Evolutionary conservation across 129 eudicot genomes (phyloP), one percentile per base, ranked within the genome.

Genomic region (Artemisia tridentata): DNA sequence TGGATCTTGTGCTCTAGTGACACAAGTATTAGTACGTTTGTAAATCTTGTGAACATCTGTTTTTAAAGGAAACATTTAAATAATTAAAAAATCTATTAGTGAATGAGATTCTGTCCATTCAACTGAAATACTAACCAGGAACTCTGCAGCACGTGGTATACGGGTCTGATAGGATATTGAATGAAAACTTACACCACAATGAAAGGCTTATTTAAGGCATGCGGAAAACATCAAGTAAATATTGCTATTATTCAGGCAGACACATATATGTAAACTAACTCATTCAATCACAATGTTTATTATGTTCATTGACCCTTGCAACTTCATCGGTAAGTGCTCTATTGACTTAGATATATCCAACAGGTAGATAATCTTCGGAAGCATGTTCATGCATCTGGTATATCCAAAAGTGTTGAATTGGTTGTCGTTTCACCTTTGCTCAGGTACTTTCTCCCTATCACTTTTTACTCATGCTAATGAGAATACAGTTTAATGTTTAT

Each of bases 291-390:
- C 54, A 68, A 66, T 46, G 46, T 45, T 7, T 65, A 53, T 75
- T 19, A 66, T 56, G 62, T 48, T 75, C 45, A 0, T 17, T 57
- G 25, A 75, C 60, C 53, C 11, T 41, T 13, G 71, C 45, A 31
- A n/a, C 43, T 50, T 51, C 23, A 52, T 63, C 20, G 23, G 55
- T 51, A 53, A 49, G 27, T n/a, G 10, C 31, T 52, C 21, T 34
- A 6, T 47, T 73, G 69, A 73, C 55, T 38, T 48, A 55, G 9
- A 66, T 18, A 20, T 61, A 27, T 55, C 56, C 66, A 43, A 77
- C 87, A 90, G 99, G 96, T 87, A 25, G 92, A 84, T 74, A 87
- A 93, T 78, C 86, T 93, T 27, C 86, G 84, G 41, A 84, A 93
- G 72, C 97, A 90, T 90, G 96, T 90, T 55, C 87, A 78, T 50